Evolutionary conservation across 2,329 filamentous ascomycete species (phyloP).

Genomic region (Cladophialophora chaetospira): DNA sequence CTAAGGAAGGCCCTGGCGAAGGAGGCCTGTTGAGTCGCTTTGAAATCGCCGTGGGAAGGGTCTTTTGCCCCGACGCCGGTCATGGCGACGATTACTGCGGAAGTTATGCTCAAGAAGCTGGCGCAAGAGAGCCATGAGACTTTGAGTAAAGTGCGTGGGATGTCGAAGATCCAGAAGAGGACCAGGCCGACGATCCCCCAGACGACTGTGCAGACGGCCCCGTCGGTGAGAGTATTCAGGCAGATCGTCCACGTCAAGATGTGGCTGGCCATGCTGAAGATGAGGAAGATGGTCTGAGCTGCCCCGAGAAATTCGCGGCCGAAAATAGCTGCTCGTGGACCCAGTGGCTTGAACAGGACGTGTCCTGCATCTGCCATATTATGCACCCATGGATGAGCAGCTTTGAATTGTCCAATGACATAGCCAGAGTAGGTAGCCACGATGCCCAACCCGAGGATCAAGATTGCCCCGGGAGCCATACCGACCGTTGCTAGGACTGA

Average conservation of each 20-base stretch:
- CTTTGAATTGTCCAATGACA: constrained; percentile 62
- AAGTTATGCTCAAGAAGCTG: constrained; percentile 65
- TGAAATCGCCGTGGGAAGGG: constrained; percentile 52
- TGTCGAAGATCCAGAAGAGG: constrained; percentile 60
- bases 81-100: constrained; percentile 68
- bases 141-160: constrained; percentile 64
- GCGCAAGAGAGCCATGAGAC: constrained; percentile 64
- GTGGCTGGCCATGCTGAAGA: constrained; percentile 73
- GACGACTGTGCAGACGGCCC: constrained; percentile 64
- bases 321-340: constrained; percentile 44
- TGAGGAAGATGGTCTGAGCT: constrained; percentile 64
- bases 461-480: constrained; percentile 56
- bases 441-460: constrained; percentile 56
- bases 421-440: constrained; percentile 64
- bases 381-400: constrained; percentile 52
- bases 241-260: constrained; percentile 70
- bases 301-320: constrained; percentile 65
- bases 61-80: constrained; percentile 61
- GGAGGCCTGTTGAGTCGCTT: constrained; percentile 45
- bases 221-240: constrained; percentile 64
- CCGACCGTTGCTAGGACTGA: constrained; percentile 55
- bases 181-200: constrained; percentile 63
- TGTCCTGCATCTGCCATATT: constrained; percentile 70
- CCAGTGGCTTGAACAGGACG: constrained; percentile 54
- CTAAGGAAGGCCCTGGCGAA: constrained; percentile 62